These are phyloP conservation scores for Aspergillus sclerotiicarbonarius DNA, from an alignment of 495 filamentous ascomycete species.

Conservation along the genomic window DNA sequence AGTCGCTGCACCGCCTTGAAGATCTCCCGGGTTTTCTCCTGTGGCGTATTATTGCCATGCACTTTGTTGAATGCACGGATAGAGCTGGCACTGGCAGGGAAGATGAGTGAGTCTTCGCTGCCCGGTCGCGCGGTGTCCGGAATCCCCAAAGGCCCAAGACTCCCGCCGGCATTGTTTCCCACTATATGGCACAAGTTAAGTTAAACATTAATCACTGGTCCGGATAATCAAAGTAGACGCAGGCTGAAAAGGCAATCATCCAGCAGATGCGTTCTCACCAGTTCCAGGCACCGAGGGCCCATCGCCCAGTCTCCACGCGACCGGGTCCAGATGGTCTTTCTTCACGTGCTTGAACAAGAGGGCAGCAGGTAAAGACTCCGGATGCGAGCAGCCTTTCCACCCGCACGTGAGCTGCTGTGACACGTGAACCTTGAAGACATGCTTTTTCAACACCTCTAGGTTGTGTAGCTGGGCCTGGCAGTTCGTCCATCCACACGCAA, in stretches of 20 bases:
- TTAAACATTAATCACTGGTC: slow-evolving; percentile 20
- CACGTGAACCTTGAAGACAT: slow-evolving; percentile 58
- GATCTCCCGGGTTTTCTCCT: slow-evolving; percentile 38
- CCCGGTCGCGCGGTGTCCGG: slow-evolving; percentile 21
- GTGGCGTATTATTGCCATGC: slow-evolving; percentile 37
- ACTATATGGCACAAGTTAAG: slow-evolving; percentile 14
- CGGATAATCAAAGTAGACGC: slow-evolving; percentile 8
- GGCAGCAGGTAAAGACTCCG: slow-evolving; percentile 25
- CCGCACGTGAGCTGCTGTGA: slow-evolving; percentile 30
- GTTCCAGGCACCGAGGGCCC: slow-evolving; percentile 51
- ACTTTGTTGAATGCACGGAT: slow-evolving; percentile 39
- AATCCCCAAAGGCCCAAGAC: slow-evolving; percentile 20
- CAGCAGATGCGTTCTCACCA: slow-evolving; percentile 42
- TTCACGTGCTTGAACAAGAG: slow-evolving; percentile 62
- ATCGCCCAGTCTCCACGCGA: slow-evolving; percentile 66
- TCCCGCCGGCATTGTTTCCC: slow-evolving; percentile 9
- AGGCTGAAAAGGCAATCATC: slow-evolving; percentile 18
- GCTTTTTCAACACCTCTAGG: slow-evolving; percentile 64
- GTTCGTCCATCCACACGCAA: slow-evolving; percentile 60
- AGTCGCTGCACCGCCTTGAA: slow-evolving; percentile 38
- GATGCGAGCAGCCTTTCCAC: slow-evolving; percentile 33
- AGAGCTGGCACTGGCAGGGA: slow-evolving; percentile 32
- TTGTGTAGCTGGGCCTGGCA: slow-evolving; percentile 76
- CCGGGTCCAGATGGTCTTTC: slow-evolving; percentile 52
- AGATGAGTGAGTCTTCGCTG: slow-evolving; percentile 31